Percentiles rank a stretch among this genome's conserved stretches.
These are phyloP conservation scores for Kregervanrija pseudodelftensis DNA, from an alignment of 805 yeast species.

Conservation along the genomic window DNA sequence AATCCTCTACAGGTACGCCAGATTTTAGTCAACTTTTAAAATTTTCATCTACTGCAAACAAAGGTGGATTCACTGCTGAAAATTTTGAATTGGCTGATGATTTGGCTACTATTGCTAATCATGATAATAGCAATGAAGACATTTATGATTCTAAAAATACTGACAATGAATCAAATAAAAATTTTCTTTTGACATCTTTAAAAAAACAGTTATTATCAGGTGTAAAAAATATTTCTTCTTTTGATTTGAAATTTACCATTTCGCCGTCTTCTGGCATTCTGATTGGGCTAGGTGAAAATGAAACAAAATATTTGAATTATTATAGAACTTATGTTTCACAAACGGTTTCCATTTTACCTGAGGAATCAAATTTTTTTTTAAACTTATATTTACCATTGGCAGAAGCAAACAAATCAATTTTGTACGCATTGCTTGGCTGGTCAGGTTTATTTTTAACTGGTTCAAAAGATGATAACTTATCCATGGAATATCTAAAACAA, in stretches of 20 bases:
- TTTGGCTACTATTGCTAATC: too few relatives aligned
- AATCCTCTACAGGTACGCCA: too few relatives aligned
- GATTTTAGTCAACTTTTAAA: too few relatives aligned
- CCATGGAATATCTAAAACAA: conserved; percentile 3
- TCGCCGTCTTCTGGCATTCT: conserved; percentile 11
- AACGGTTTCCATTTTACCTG: conserved; percentile 42
- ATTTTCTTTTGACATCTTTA: conserved; percentile 1
- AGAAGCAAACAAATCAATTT: conserved; percentile 35
- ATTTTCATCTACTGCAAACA: too few relatives aligned
- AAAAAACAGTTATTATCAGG: neutral
- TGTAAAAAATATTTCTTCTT: neutral
- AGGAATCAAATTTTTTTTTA: conserved; percentile 42
- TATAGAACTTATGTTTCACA: conserved; percentile 38
- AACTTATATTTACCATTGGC: conserved; percentile 51
- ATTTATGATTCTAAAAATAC: too few relatives aligned
- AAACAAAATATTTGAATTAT: conserved; percentile 33
- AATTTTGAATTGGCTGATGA: too few relatives aligned
- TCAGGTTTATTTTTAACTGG: conserved; percentile 28
- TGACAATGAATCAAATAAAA: neutral
- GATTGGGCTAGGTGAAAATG: conserved; percentile 6
- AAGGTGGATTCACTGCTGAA: too few relatives aligned
- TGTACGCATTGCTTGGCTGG: conserved; percentile 49
- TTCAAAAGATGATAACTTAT: conserved; percentile 2
- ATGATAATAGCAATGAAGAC: too few relatives aligned
- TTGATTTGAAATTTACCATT: neutral